Evolutionary conservation across 2,329 filamentous ascomycete genomes (phyloP).

Genomic region (Xylaria sp.): DNA sequence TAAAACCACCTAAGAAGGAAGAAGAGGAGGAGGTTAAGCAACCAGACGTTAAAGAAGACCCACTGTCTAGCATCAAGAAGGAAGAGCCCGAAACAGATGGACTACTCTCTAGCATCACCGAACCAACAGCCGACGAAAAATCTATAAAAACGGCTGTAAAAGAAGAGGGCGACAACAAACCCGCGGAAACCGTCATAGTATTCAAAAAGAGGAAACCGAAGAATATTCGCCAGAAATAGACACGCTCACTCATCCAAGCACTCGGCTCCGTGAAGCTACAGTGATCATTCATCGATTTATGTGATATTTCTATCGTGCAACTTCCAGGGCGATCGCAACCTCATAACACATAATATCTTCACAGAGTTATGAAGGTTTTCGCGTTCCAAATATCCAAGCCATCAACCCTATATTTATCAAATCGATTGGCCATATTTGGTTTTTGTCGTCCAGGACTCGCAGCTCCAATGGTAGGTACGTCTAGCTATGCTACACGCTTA

Average conservation of each 20-base stretch:
- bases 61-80: conserved; percentile 54
- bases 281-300: conserved; percentile 1
- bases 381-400: not conserved
- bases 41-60: conserved; percentile 40
- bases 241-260: conserved; percentile 43
- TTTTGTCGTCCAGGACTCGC: not conserved
- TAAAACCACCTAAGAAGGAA: conserved; percentile 47
- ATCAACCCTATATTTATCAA: not conserved
- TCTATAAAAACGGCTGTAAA: conserved; percentile 41
- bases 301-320: not conserved
- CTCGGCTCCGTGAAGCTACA: not conserved
- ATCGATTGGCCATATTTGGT: not conserved
- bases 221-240: conserved; percentile 68
- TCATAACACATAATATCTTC: not conserved
- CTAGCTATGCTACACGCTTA: not conserved
- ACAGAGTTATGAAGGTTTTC: not conserved
- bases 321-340: not conserved
- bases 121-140: conserved; percentile 17
- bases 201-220: conserved; percentile 86
- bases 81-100: conserved; percentile 52
- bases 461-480: not conserved
- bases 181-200: conserved; percentile 62
- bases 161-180: conserved; percentile 46
- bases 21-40: conserved; percentile 30
- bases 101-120: conserved; percentile 18